phyloP scores from a whole-genome alignment of 208 protist genomes.

The Wallacemonas collosoma region DNA sequence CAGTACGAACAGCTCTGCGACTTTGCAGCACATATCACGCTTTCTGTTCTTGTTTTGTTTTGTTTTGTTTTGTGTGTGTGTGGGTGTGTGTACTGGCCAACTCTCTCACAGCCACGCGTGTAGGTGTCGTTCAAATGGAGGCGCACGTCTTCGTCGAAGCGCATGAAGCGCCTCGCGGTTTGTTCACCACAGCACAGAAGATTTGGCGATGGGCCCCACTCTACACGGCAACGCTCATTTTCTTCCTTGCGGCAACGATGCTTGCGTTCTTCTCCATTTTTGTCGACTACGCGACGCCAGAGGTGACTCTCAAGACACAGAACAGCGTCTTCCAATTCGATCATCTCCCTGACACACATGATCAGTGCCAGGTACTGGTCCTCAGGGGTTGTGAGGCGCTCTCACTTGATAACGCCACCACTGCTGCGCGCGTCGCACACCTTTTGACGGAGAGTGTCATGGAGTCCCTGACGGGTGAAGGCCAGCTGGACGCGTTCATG shows the following conservation, averaged over 20 bases:
- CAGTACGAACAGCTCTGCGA: too few species aligned
- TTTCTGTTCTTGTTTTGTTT: too few species aligned
- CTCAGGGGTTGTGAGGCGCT: not conserved
- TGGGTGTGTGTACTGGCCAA: not conserved
- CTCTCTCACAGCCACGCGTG: not conserved
- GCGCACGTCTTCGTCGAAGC: not conserved
- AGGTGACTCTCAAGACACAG: not conserved
- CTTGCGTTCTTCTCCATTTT: not conserved
- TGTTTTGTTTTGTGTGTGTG: too few species aligned
- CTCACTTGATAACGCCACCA: not conserved
- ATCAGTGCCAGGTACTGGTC: not conserved
- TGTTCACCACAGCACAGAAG: constrained; percentile 1
- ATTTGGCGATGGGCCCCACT: not conserved
- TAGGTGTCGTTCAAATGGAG: not conserved
- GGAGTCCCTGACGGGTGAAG: not conserved
- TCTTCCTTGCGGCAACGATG: not conserved
- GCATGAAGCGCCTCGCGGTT: not conserved
- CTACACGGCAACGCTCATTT: not conserved
- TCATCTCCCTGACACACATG: not conserved
- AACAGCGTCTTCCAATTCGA: not conserved
- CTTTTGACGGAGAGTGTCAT: not conserved
- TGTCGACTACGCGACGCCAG: not conserved
- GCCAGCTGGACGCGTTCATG: not conserved
- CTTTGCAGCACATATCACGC: too few species aligned
- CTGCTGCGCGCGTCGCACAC: not conserved